Evolutionary conservation across 2,329 filamentous ascomycete genomes (phyloP).

Genomic region (Aureobasidium sp.): DNA sequence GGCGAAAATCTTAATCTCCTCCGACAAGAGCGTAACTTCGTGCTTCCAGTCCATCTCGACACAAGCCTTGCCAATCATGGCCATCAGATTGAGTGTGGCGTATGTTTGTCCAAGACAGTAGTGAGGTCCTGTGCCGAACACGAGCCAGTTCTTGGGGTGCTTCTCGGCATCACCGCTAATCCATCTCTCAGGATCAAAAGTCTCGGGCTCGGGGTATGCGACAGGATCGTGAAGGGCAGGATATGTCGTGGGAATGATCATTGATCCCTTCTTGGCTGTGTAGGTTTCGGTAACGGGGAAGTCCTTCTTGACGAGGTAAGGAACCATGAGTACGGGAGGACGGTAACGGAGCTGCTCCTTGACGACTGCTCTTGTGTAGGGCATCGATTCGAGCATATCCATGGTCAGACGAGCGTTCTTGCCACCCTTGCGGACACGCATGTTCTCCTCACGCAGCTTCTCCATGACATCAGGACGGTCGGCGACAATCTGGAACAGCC

Average conservation of each 20-base stretch:
- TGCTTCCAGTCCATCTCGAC: slow-evolving; percentile 66
- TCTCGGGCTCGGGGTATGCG: slow-evolving; percentile 81
- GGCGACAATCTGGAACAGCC: slow-evolving; percentile 90
- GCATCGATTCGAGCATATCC: slow-evolving; percentile 80
- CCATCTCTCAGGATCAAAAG: slow-evolving; percentile 86
- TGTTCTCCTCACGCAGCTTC: slow-evolving; percentile 72
- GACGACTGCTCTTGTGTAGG: slow-evolving; percentile 85
- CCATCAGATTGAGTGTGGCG: slow-evolving; percentile 77
- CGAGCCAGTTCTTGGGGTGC: slow-evolving; percentile 91
- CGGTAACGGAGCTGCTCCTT: slow-evolving; percentile 88
- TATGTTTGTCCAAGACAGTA: slow-evolving; percentile 95
- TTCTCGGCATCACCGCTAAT: slow-evolving; percentile 82
- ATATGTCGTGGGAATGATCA: slow-evolving; percentile 90
- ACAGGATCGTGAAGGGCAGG: slow-evolving; percentile 86
- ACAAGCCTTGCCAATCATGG: slow-evolving; percentile 84
- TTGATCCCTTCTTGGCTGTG: slow-evolving; percentile 89
- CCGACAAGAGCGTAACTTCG: slow-evolving; percentile 70
- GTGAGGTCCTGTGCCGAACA: slow-evolving; percentile 84
- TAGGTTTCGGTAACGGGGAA: slow-evolving; percentile 85
- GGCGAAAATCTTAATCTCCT: slow-evolving; percentile 97
- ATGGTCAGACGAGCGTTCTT: slow-evolving; percentile 62
- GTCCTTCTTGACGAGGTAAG: slow-evolving; percentile 87
- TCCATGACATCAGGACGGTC: slow-evolving; percentile 89
- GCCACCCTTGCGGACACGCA: slow-evolving; percentile 67
- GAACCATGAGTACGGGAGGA: slow-evolving; percentile 94